Base-by-base conservation (phyloP, 148 eudicot species). In the Rhododendron mucronatum region DNA sequence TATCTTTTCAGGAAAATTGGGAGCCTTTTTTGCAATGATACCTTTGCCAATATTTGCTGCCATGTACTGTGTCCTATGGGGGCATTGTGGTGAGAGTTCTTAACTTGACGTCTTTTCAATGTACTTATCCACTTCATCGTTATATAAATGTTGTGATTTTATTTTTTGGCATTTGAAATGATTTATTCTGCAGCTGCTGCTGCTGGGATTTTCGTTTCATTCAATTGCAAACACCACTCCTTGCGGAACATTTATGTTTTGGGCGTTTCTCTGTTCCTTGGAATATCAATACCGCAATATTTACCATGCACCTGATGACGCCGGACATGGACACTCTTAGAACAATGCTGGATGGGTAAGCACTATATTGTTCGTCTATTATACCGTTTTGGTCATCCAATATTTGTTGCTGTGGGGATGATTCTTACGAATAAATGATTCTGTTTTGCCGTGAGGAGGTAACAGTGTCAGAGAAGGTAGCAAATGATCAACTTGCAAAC, bases 21-120 rank as follows among this genome's bases (percentile, higher is more conserved):
- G 99, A 11, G 99, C 99, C 82, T 91, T 97, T 82, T 95, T 97
- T 81, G 98, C 99, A 78, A 89, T 95, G 30, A 95, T 97, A 53
- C 99, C 99, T 50, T 85, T 95, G 86, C 98, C 99, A 26, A 91
- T 97, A 85, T 97, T 97, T 86, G 99, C 98, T 80, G 99, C 99
- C 26, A 86, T 91, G 71, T 97, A 95, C 85, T 97, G 99, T 63
- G 85, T 97, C 89, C 83, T 97, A 47, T 95, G 90, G 87, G 87
- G 99, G 98, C 75, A 93, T 97, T 77, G 98, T 84, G 96, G 99
- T 94, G 81, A 91, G 96, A 93, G 10, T 37, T 80, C 2, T 35
- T 33, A 14, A 55, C 71, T 74, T 51, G 45, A 67, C 28, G 1
- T 47, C 51, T 80, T 85, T 33, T 51, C 1, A n/a, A 16, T 47